Base-by-base conservation (phyloP, 2,329 filamentous ascomycete species). In the Colletotrichum gloeosporioides region DNA sequence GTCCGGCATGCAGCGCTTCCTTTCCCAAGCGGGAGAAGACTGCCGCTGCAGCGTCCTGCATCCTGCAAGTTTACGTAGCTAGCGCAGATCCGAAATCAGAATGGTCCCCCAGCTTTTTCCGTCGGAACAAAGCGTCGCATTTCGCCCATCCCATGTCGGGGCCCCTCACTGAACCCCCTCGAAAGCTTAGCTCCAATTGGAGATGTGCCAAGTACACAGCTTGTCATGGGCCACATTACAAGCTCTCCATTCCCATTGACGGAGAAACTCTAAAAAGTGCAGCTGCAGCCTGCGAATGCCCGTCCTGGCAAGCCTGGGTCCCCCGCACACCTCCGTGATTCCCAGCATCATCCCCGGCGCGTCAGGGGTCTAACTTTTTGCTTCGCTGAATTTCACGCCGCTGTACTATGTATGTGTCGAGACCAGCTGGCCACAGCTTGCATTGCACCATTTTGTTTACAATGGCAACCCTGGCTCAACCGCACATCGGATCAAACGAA, bases 221-320 rank as follows among this genome's bases (percentile, higher is more conserved):
- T 32, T n/a, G 39, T 22, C 34, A 53, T 53, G 44, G 69, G 39
- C 25, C 27, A 71, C 57, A n/a, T 39, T 29, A 63, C 44, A 22
- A 39, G 57, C 18, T 73, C 59, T 34, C 44, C 12, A 22, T 65
- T 64, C 69, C n/a, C 44, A 76, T 76, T 76, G 74, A 76, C 65
- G 74, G 74, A 74, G 73, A 61, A 76, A 73, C 73, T 69, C n/a
- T 39, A 32, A 64, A 34, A 32, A 39, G 32, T 18, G 22, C 22
- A 32, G 62, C 36, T 32, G 31, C 32, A 18, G 32, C 34, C 18
- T 22, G 44, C 44, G 44, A 13, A 53, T 53, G 44, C 44, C 44
- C 44, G 44, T 53, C 44, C 44, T 53, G 44, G 44, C 10, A 53
- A 53, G 8, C 44, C 44, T 53, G 44, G 44, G 44, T 53, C 44